phyloP scores from a whole-genome alignment of 2,329 filamentous ascomycete genomes.

The Fusarium citri region DNA sequence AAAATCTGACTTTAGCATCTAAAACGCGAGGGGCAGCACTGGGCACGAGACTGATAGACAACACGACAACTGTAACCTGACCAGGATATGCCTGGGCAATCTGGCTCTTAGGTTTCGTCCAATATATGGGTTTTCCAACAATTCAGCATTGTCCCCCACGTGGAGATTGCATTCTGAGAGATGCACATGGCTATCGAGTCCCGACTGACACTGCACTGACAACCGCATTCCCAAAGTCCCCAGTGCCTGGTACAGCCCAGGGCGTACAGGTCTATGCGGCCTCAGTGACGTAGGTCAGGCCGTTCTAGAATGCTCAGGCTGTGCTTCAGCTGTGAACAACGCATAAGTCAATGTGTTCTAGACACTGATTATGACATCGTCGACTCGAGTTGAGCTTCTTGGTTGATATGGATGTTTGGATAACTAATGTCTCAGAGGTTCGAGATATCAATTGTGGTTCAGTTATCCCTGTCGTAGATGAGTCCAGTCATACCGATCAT shows the following conservation, averaged over 20 bases:
- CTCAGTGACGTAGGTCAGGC: constrained; percentile 43
- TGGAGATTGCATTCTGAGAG: not conserved
- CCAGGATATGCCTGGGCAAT: constrained; percentile 11
- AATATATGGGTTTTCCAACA: constrained; percentile 15
- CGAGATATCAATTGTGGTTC: constrained; percentile 17
- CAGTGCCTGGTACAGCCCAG: constrained; percentile 6
- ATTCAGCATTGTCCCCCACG: constrained; percentile 16
- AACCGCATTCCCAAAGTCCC: constrained; percentile 13
- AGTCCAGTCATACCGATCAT: constrained; percentile 34
- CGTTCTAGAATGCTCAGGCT: constrained; percentile 46
- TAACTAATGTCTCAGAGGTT: not conserved
- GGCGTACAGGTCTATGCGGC: constrained; percentile 19
- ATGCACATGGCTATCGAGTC: constrained; percentile 11
- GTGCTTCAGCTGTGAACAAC: constrained; percentile 25
- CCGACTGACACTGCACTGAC: not conserved
- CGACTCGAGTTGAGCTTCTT: constrained; percentile 14
- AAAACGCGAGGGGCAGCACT: constrained; percentile 32
- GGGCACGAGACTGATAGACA: constrained; percentile 25
- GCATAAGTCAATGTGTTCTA: constrained; percentile 31
- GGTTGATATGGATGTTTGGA: not conserved
- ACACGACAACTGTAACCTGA: constrained; percentile 10
- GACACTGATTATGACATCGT: constrained; percentile 26
- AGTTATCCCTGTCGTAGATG: constrained; percentile 25
- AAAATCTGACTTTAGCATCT: constrained; percentile 24
- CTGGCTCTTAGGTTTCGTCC: constrained; percentile 5